phyloP scores from a whole-genome alignment of 345 rosid species.

The Chamaenerion angustifolium region DNA sequence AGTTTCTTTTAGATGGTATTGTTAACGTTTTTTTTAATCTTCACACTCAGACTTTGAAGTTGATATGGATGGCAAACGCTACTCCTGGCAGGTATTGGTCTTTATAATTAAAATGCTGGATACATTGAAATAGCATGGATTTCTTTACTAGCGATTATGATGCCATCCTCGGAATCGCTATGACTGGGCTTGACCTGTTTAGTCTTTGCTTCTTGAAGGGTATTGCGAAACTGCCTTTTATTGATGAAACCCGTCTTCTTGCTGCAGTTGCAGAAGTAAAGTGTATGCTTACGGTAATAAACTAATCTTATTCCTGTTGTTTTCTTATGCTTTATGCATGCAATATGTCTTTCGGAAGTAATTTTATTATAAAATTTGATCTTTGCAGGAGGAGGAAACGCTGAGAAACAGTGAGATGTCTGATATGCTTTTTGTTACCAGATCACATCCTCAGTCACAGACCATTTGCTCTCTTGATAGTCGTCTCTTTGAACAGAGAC shows the following conservation, averaged over 20 bases:
- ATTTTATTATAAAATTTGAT: not conserved
- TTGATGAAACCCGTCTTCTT: conserved; percentile 79
- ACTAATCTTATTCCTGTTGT: not conserved
- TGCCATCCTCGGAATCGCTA: not conserved
- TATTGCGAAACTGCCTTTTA: conserved; percentile 78
- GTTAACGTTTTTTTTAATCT: not conserved
- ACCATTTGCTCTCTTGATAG: conserved; percentile 57
- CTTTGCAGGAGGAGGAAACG: conserved; percentile 60
- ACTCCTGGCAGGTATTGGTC: conserved; percentile 65
- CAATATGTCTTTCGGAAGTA: not conserved
- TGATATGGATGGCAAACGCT: conserved; percentile 94
- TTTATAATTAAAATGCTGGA: not conserved
- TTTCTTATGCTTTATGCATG: conserved; percentile 4
- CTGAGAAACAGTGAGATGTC: conserved; percentile 62
- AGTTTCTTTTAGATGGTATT: not conserved
- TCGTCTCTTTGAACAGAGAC: conserved; percentile 31
- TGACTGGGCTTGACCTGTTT: not conserved
- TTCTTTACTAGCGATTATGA: not conserved
- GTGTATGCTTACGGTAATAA: conserved; percentile 53
- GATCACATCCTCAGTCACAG: conserved; percentile 68
- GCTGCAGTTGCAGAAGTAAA: conserved; percentile 51
- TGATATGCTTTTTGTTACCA: conserved; percentile 66
- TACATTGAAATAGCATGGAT: not conserved
- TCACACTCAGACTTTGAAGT: conserved; percentile 53
- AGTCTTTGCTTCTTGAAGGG: conserved; percentile 32